phyloP scores from a whole-genome alignment of 768 basidiomycete species.

The Boletus edulis region DNA sequence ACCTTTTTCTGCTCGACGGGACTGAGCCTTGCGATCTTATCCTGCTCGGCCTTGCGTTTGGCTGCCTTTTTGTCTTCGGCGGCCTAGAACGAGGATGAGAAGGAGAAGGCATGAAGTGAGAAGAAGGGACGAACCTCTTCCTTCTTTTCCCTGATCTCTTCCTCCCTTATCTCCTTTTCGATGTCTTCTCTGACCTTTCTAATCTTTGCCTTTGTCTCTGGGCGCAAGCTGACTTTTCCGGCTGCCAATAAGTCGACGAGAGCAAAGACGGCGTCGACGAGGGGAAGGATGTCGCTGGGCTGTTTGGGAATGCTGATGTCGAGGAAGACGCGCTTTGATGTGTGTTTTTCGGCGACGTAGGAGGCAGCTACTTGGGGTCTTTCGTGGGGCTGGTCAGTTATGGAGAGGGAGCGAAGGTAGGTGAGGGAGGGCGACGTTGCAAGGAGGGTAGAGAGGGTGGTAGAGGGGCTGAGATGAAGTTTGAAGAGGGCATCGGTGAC shows the following conservation, averaged over 20 bases:
- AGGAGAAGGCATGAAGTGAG: background rate
- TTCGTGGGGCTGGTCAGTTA: conserved; percentile 82
- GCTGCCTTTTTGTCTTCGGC: conserved; percentile 69
- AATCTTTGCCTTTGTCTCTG: conserved; percentile 81
- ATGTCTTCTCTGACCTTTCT: conserved; percentile 71
- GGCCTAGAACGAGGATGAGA: conserved; percentile 32
- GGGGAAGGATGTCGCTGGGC: conserved; percentile 45
- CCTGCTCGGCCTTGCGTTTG: conserved; percentile 73
- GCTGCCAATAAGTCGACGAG: conserved; percentile 65
- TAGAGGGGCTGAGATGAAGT: conserved; percentile 33
- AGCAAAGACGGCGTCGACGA: conserved; percentile 69
- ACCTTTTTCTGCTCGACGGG: conserved; percentile 85
- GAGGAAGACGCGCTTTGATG: conserved; percentile 75
- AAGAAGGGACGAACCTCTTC: conserved; percentile 52
- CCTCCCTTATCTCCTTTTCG: conserved; percentile 65
- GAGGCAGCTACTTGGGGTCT: conserved; percentile 57
- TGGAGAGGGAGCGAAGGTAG: conserved; percentile 85
- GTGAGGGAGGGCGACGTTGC: conserved; percentile 61
- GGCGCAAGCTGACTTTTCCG: conserved; percentile 56
- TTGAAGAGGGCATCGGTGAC: conserved; percentile 79
- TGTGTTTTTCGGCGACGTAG: conserved; percentile 37
- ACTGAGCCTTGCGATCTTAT: conserved; percentile 67
- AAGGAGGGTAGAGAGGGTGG: conserved; percentile 55
- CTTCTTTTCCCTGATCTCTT: conserved; percentile 61
- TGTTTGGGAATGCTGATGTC: conserved; percentile 53